These are phyloP conservation scores for Xylaria telfairii DNA, from an alignment of 495 filamentous ascomycete genomes.

Conservation along the genomic window DNA sequence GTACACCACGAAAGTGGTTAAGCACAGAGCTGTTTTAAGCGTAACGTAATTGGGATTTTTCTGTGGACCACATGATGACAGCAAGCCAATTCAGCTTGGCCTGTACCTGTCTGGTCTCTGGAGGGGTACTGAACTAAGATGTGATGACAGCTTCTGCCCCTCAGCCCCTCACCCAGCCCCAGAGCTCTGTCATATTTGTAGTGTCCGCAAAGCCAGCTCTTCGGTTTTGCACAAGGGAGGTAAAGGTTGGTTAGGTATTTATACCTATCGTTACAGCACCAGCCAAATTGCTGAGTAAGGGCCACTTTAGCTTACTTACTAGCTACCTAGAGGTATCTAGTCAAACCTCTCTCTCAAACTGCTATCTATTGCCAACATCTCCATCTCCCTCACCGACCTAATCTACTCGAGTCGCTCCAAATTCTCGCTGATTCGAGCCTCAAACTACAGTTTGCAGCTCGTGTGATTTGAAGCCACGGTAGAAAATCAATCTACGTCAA, in stretches of 20 bases:
- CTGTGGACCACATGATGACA: slow-evolving; percentile 20
- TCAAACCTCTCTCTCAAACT: neutral
- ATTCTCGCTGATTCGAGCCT: neutral
- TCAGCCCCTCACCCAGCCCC: slow-evolving; percentile 17
- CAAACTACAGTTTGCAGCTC: neutral
- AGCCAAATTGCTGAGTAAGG: slow-evolving; percentile 22
- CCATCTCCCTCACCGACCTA: slow-evolving; percentile 8
- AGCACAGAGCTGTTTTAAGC: neutral
- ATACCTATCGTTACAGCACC: slow-evolving; percentile 7
- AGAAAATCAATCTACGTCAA: neutral
- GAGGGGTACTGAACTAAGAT: neutral
- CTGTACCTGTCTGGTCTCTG: neutral
- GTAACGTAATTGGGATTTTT: slow-evolving; percentile 5
- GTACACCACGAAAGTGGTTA: neutral
- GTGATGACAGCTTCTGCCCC: slow-evolving; percentile 1
- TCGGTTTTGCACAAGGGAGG: neutral
- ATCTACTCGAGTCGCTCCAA: neutral
- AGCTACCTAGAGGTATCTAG: no score
- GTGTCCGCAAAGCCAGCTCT: slow-evolving; percentile 14
- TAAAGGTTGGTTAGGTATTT: slow-evolving; percentile 10
- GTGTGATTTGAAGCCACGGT: neutral
- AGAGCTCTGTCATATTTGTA: slow-evolving; percentile 9
- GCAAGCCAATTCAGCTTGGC: slow-evolving; percentile 7
- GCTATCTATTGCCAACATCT: slow-evolving; percentile 4
- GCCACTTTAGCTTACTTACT: slow-evolving; percentile 3